Evolutionary conservation across 2,329 filamentous ascomycete genomes (phyloP).

Genomic region (Pseudogymnoascus sp.): DNA sequence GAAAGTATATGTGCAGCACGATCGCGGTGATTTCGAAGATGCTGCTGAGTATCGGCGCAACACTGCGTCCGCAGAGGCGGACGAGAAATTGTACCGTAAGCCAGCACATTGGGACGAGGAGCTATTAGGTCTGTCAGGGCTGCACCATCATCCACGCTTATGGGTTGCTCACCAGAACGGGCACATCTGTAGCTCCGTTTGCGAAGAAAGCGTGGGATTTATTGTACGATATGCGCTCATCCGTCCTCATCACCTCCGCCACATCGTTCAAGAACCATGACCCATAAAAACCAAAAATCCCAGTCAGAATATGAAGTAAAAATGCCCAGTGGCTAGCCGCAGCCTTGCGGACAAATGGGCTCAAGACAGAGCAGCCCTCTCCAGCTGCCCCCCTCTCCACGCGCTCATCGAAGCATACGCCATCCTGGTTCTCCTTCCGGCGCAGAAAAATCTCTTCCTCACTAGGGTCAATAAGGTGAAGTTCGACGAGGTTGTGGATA

Average conservation of each 20-base stretch:
- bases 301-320: not conserved
- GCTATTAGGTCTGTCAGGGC: not conserved
- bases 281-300: not conserved
- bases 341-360: not conserved
- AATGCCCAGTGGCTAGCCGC: not conserved
- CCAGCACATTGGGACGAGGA: not conserved
- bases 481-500: constrained; percentile 3
- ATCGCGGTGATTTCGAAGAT: constrained; percentile 5
- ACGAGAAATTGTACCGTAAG: not conserved
- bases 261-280: not conserved
- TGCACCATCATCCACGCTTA: not conserved
- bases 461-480: not conserved
- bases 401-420: not conserved
- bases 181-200: not conserved
- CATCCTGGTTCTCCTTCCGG: not conserved
- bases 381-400: not conserved
- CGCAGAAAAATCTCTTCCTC: not conserved
- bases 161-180: not conserved
- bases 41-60: not conserved
- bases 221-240: not conserved
- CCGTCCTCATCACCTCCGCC: not conserved
- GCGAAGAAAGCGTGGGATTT: not conserved
- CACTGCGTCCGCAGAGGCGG: not conserved
- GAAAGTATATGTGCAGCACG: constrained; percentile 1
- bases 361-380: not conserved